phyloP scores from a whole-genome alignment of 1,284 basidiomycete genomes.

The Papiliotrema nemorosa region DNA sequence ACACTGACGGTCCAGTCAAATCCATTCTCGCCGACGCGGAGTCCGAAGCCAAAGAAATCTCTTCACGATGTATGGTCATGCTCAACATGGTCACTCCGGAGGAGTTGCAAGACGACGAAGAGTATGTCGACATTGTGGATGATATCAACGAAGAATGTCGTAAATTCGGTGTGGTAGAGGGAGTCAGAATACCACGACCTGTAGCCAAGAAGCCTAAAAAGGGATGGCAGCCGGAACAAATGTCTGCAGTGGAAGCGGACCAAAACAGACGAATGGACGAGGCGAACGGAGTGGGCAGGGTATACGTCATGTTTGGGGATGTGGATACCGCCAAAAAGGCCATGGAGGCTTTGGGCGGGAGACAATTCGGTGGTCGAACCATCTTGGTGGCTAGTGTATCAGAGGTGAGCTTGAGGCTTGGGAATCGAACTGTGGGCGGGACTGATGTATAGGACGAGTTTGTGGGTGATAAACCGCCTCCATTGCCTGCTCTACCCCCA shows the following conservation, averaged over 20 bases:
- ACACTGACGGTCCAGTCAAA: constrained; percentile 57
- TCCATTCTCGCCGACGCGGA: constrained; percentile 67
- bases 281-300: constrained; percentile 84
- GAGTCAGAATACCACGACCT: constrained; percentile 83
- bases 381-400: constrained; percentile 57
- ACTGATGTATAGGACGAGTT: constrained; percentile 41
- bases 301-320: constrained; percentile 79
- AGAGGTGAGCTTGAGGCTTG: constrained; percentile 32
- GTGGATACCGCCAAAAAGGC: constrained; percentile 63
- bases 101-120: constrained; percentile 83
- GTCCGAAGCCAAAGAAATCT: constrained; percentile 55
- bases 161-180: constrained; percentile 76
- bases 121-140: constrained; percentile 90
- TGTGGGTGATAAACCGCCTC: constrained; percentile 21
- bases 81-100: constrained; percentile 98
- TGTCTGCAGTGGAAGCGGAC: constrained; percentile 54
- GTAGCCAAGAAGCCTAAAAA: constrained; percentile 59
- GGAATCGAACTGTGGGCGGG: not conserved
- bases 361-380: constrained; percentile 86
- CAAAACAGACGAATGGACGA: constrained; percentile 64
- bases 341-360: constrained; percentile 78
- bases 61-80: constrained; percentile 82
- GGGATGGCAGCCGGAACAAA: constrained; percentile 69
- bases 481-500: constrained; percentile 35
- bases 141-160: constrained; percentile 91